Conservation (phyloP, 106 monocot species). For the Dioscorea dumetorum region DNA sequence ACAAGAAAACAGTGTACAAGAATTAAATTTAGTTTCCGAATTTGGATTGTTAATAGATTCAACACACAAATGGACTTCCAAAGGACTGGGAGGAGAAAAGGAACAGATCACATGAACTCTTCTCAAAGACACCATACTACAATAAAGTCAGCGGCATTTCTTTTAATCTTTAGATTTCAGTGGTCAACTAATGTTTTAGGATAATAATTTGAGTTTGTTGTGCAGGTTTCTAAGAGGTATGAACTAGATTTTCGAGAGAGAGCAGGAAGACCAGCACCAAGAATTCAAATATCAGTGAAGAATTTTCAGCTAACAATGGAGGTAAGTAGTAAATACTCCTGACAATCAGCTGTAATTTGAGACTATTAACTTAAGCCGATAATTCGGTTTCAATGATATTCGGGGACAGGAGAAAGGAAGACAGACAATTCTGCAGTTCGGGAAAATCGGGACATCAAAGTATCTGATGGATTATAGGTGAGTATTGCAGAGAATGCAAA, state of each 20-base stretch:
- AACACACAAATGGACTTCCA: slow-evolving; percentile 65
- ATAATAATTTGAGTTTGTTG: not conserved
- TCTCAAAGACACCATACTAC: slow-evolving; percentile 67
- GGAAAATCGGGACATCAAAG: slow-evolving; percentile 65
- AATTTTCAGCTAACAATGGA: slow-evolving; percentile 90
- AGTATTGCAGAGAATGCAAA: not conserved
- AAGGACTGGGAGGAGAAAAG: slow-evolving; percentile 65
- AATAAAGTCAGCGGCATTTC: slow-evolving; percentile 44
- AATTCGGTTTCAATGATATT: not conserved
- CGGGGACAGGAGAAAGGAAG: slow-evolving; percentile 56
- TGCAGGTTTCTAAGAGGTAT: slow-evolving; percentile 54
- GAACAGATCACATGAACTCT: slow-evolving; percentile 45
- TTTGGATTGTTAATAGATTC: slow-evolving; percentile 44
- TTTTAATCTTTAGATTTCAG: not conserved
- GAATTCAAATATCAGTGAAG: slow-evolving; percentile 73
- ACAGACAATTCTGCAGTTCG: slow-evolving; percentile 71
- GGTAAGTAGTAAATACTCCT: slow-evolving; percentile 24
- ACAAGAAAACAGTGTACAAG: not conserved
- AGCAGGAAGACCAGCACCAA: slow-evolving; percentile 39
- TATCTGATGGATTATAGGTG: slow-evolving; percentile 88
- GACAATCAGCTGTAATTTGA: not conserved
- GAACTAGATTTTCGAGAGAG: slow-evolving; percentile 91
- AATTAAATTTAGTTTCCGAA: not conserved
- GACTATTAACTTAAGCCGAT: not conserved
- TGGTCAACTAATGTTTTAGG: not conserved